phyloP scores from a whole-genome alignment of 1,284 basidiomycete genomes.

The Ceratobasidium sp. region DNA sequence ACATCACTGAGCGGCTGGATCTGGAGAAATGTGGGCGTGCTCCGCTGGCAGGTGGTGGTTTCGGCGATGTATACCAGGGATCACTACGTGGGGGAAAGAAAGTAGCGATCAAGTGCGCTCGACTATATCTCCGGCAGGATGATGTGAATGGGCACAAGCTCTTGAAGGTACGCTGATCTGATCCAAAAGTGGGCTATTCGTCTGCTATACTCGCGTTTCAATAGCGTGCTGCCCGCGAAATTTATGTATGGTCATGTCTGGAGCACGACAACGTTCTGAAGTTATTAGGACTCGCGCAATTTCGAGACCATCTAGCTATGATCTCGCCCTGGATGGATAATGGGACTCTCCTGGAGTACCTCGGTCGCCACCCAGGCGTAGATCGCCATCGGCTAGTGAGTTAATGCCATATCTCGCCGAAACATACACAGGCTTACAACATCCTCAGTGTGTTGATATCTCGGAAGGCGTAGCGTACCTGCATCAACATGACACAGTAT shows the following conservation, averaged over 20 bases:
- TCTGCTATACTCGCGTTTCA: no score
- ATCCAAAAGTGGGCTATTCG: no score
- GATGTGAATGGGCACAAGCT: no score
- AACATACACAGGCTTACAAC: no score
- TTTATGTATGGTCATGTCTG: neutral
- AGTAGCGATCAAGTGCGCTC: no score
- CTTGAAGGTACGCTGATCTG: no score
- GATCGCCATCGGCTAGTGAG: no score
- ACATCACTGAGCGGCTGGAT: neutral
- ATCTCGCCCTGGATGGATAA: neutral
- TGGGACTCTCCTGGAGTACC: no score
- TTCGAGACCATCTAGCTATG: neutral
- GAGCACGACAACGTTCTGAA: neutral
- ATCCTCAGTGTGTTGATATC: slow-evolving; percentile 5
- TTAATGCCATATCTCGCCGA: no score
- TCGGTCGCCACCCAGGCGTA: no score
- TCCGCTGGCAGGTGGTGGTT: neutral
- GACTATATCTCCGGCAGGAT: no score
- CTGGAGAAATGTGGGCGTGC: neutral
- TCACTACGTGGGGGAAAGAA: no score
- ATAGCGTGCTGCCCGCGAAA: neutral
- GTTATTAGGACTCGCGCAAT: neutral
- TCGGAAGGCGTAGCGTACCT: neutral
- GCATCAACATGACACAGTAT: neutral
- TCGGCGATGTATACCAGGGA: neutral